These are phyloP conservation scores for Vanilla planifolia DNA, from an alignment of 106 monocot species.

Conservation along the genomic window DNA sequence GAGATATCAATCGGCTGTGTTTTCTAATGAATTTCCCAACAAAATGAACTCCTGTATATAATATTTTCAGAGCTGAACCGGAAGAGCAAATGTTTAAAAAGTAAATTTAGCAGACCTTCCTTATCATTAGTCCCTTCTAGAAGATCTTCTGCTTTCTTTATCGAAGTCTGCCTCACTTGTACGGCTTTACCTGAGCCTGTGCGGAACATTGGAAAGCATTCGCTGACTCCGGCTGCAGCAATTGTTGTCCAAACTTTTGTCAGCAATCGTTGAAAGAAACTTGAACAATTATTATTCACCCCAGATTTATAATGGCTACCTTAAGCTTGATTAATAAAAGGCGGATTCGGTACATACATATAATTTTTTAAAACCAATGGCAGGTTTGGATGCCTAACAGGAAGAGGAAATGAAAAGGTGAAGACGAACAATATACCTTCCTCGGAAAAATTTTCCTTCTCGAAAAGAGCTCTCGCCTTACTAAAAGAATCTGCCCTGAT, in stretches of 20 bases:
- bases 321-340: background rate
- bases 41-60: too few species aligned
- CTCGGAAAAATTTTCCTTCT: constrained; percentile 6
- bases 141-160: constrained; percentile 56
- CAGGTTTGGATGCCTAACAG: too few species aligned
- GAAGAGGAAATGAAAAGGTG: too few species aligned
- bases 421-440: constrained; percentile 5
- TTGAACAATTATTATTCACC: background rate
- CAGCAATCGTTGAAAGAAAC: background rate
- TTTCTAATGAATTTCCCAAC: too few species aligned
- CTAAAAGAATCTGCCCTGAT: constrained; percentile 27
- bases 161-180: constrained; percentile 38
- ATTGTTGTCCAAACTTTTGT: background rate
- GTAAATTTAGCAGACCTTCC: constrained; percentile 14
- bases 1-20: too few species aligned
- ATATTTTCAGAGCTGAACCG: too few species aligned
- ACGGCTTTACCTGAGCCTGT: constrained; percentile 55
- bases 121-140: constrained; percentile 21
- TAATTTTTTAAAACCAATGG: background rate
- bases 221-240: background rate
- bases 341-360: background rate
- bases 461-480: constrained; percentile 45
- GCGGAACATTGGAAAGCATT: constrained; percentile 33
- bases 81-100: too few species aligned
- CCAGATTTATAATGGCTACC: background rate